A percentile compares a stretch with the other conserved stretches of the same genome.
Evolutionary conservation across 176 grass and related monocot genomes (phyloP).

Genomic region (Carex parvula): DNA sequence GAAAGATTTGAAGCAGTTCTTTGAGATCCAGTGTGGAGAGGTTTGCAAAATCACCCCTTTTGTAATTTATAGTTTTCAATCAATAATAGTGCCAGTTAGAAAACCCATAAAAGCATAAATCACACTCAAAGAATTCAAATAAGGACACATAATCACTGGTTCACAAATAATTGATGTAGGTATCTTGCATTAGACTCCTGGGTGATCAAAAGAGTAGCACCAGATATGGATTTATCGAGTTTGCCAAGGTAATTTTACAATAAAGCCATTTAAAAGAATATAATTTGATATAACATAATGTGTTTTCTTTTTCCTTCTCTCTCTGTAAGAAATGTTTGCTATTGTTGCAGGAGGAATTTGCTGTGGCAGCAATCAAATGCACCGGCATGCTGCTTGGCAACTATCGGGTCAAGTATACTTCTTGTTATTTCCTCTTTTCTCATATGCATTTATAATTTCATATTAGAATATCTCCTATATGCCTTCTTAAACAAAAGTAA

Average conservation of each 20-base stretch:
- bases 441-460: not conserved
- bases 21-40: constrained; percentile 5
- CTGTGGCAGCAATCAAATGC: not conserved
- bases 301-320: not conserved
- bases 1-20: constrained; percentile 1
- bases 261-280: not conserved
- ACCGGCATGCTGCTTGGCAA: constrained; percentile 6
- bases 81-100: not conserved
- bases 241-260: constrained; percentile 19
- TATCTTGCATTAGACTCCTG: constrained; percentile 11
- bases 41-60: constrained; percentile 1
- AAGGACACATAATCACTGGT: not conserved
- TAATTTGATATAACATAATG: not conserved
- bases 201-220: not conserved
- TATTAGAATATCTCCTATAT: not conserved
- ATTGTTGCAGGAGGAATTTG: constrained; percentile 13
- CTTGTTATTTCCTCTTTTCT: not conserved
- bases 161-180: not conserved
- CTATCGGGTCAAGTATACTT: not conserved
- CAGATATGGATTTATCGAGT: constrained; percentile 13
- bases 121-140: not conserved
- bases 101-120: not conserved
- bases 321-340: not conserved
- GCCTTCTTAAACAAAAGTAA: not conserved
- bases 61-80: not conserved